Evolutionary conservation across 805 yeast species (phyloP).

Genomic region (Alloascoidea africana): DNA sequence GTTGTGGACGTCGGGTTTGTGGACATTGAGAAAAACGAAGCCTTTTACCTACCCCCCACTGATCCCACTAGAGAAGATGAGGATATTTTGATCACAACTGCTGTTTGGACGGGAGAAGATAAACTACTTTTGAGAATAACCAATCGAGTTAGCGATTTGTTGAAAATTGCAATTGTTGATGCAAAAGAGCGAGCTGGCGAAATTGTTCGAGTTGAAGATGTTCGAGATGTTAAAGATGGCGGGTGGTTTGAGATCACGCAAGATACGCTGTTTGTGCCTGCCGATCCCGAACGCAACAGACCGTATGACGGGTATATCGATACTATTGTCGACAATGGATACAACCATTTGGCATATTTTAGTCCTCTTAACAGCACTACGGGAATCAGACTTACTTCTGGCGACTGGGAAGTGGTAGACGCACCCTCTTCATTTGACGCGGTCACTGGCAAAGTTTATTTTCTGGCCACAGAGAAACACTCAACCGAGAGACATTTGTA

Average conservation of each 20-base stretch:
- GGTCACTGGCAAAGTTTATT: conserved; percentile 37
- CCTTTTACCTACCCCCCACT: conserved; percentile 17
- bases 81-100: conserved; percentile 46
- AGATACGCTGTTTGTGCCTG: conserved; percentile 43
- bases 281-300: conserved; percentile 26
- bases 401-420: conserved; percentile 83
- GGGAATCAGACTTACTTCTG: conserved; percentile 41
- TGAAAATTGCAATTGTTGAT: conserved; percentile 41
- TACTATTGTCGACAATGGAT: conserved; percentile 31
- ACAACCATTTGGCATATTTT: conserved; percentile 72
- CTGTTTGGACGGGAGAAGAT: conserved; percentile 49
- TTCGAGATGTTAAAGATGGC: conserved; percentile 24
- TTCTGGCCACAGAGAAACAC: conserved; percentile 58
- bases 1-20: conserved; percentile 36
- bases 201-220: conserved; percentile 32
- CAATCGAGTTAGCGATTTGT: conserved; percentile 51
- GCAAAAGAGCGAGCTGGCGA: conserved; percentile 20
- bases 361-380: conserved; percentile 51
- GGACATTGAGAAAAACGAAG: conserved; percentile 17
- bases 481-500: conserved; percentile 79
- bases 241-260: conserved; percentile 75
- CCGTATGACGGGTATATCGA: conserved; percentile 66
- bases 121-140: conserved; percentile 40
- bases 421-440: conserved; percentile 40
- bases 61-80: conserved; percentile 24